These are phyloP conservation scores for Yamagishiella unicocca DNA, from an alignment of 139 green algal genomes.

Conservation along the genomic window DNA sequence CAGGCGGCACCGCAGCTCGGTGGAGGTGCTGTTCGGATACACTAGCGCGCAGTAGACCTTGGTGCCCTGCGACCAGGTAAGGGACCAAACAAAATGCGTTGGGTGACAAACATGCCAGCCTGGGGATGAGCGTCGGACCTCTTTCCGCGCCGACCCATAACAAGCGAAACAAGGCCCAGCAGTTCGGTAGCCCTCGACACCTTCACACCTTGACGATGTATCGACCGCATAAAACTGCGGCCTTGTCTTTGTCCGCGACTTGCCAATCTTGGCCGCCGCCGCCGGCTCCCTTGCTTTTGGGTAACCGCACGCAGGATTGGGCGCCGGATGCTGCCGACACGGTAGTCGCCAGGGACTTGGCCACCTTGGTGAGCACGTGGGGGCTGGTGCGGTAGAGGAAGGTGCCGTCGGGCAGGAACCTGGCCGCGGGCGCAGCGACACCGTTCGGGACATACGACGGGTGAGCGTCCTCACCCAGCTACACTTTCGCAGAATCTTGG, in stretches of 20 bases:
- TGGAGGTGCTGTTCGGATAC: constrained; percentile 74
- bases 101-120: background rate
- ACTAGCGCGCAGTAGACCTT: constrained; percentile 65
- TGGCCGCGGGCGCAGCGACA: background rate
- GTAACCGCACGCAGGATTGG: background rate
- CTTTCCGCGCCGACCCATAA: background rate
- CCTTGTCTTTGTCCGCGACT: background rate
- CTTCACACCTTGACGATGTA: constrained; percentile 4
- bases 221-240: background rate
- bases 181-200: background rate
- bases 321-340: background rate
- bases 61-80: constrained; percentile 48
- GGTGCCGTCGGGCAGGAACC: constrained; percentile 84
- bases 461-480: too few species aligned
- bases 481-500: background rate
- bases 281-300: background rate
- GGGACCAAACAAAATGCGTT: background rate
- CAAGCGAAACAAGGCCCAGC: background rate
- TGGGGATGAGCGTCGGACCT: background rate
- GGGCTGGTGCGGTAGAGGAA: constrained; percentile 88
- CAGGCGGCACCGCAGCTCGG: constrained; percentile 77
- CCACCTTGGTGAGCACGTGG: constrained; percentile 65
- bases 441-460: too few species aligned
- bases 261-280: background rate
- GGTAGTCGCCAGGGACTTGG: constrained; percentile 52